Base-by-base conservation (phyloP, 768 basidiomycete genomes). In the Boletus pseudopeckii region DNA sequence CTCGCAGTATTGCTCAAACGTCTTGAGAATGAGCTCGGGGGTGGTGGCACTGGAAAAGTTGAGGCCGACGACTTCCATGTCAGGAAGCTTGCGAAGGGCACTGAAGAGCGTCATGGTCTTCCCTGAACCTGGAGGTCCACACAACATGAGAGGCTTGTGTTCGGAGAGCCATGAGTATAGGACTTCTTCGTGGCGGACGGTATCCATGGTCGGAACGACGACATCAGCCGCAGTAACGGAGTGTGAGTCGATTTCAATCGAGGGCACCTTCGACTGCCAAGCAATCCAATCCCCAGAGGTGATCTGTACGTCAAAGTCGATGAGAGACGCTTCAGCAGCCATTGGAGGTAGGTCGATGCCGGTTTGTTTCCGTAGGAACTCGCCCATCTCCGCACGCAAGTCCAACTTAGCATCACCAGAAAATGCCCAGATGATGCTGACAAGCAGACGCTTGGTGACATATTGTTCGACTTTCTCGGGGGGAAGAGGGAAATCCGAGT, bases 91-190 rank as follows among this genome's bases (percentile, higher is more conserved):
- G 53, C 97, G 86, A 30, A 99, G 80, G 10, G 97, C 97, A 62
- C 93, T 97, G 75, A 99, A 98, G 18, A 99, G 77, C 0, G 97
- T 98, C 97, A 99, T 99, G 7, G 97, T 99, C 76, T 99, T 99
- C 22, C 97, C 97, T 20, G 97, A 98, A 66, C 97, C 97, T n/a
- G 97, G 97, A 64, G 97, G 97, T 43, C 97, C 97, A 68, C 95
- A 99, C 24, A 99, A 81, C 84, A 99, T 90, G 50, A 99, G 81
- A 18, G 97, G 97, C 64, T 98, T 98, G 73, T 98, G 97, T 69
- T 98, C 97, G 3, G 94, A 93, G 7, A 99, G 77, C 97, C 97
- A 98, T 1, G 96, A 98, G 70, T 99, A 98, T 7, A 99, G 76
- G 22, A 99, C 93, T 67, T 98, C 96, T 70, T 99, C 97, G 69